Evolutionary conservation across 176 grass and related monocot species (phyloP), one percentile per base, ranked within the genome.

Genomic region (Chrysopogon serrulatus): DNA sequence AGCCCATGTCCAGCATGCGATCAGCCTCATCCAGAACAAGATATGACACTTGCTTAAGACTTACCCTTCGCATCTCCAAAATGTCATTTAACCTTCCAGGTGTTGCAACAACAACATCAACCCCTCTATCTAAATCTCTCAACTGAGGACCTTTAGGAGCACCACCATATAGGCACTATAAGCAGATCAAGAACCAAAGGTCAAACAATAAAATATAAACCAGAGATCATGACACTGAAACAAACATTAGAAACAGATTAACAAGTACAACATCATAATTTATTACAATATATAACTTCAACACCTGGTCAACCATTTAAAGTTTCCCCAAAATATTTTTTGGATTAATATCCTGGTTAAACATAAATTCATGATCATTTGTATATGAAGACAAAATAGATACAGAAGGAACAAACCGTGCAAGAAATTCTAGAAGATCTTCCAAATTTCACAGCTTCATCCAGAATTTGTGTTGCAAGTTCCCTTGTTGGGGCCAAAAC

Each of bases 71-170:
- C 93, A 99, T 99, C 83, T 99, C 93, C 62, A 99, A 60, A 74
- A 99, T 99, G 69, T 99, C 96, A 79, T 95, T 95, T 65, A 99
- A 84, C 77, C 96, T 92, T 74, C 96, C 96, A 82, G 96, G 96
- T 87, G 96, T 99, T 65, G 96, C 96, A 88, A 96, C 93, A 85
- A 99, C 93, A 77, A 99, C 85, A 86, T 99, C 96, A 63, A 99
- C 96, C 37, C 96, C 96, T 69, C 93, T 88, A 61, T 99, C 96
- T 65, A 99, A 73, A 81, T 94, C 96, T 79, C 87, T 93, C 80
- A 99, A 82, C 82, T 99, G 96, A 19, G 93, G 93, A 23, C 93
- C 96, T 87, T 99, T 99, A 70, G 96, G 96, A 79, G 96, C 93
- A 81, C 96, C 93, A 71, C 96, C 96, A 89, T 99, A 96, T 51